Base-by-base conservation (phyloP, 1,284 basidiomycete species). In the Hemileia vastatrix region DNA sequence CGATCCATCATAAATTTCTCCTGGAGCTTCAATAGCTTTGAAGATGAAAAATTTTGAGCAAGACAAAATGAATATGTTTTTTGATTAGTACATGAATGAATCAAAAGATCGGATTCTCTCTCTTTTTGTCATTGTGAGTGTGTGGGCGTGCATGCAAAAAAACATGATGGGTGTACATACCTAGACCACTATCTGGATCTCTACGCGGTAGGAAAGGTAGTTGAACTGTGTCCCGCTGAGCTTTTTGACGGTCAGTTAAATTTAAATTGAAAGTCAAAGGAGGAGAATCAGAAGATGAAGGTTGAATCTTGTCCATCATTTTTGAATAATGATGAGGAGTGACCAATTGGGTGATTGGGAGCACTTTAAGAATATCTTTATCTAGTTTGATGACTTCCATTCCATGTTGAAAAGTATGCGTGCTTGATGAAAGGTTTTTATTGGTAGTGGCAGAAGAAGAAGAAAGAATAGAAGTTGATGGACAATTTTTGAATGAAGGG, bases 1-100 rank as follows among this genome's bases (percentile, higher is more conserved):
- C 27, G 59, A 55, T 27, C 59, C 59, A 48, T 62, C 59, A 48
- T 48, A 62, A 21, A 62, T 62, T 33, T 55, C 43, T 13, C 59
- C 59, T 11, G 59, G 59, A 2, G 53, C 59, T 47, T 62, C 44
- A 36, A 62, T 62, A 6, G 55, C 59, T 62, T 24, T 21, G 31
- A 24, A n/a, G 23, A 47, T 24, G 4, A 47, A 31, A 27, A 23
- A 45, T 4, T 21, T 44, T 49, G 4, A 49, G n/a, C n/a, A 57
- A 11, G 27, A 40, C n/a, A 18, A 40, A 43, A 55, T 13, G 6
- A 2, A 47, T 13, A n/a, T 57, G 55, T 48, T 11, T 23, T 27
- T 6, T 54, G 9, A 31, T n/a, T n/a, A n/a, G n/a, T n/a, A n/a
- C n/a, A n/a, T n/a, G n/a, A n/a, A n/a, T n/a, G n/a, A n/a, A n/a